Base-by-base conservation (phyloP, 768 basidiomycete species). In the Russula abietina region DNA sequence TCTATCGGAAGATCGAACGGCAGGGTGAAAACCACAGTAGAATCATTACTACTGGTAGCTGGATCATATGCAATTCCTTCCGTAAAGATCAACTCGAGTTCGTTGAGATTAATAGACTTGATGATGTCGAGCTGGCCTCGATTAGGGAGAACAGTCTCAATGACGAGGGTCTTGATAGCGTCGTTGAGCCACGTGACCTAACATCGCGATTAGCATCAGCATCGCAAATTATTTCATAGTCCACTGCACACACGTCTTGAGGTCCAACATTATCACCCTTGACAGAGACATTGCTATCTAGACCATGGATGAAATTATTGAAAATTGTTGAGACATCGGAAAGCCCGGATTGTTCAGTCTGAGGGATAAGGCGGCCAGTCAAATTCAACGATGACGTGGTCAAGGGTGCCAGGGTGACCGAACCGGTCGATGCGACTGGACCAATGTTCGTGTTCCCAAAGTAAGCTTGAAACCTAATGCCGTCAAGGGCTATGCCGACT, bases 111-210 rank as follows among this genome's bases (percentile, higher is more conserved):
- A 65, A 90, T 85, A 4, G 83, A 81, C 68, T 83, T 80, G 71
- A 90, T 89, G 67, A 90, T 75, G 24, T 82, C 71, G 60, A 84
- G 77, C 16, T 77, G 73, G 17, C 88, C 88, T 54, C 76, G 80
- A 67, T 86, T 85, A 4, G 86, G 88, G 38, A 90, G 76, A 28
- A 81, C 75, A 0, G 87, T 82, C 6, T 76, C 76, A 2, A 90
- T 77, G 56, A 78, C 74, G 17, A 90, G 80, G 32, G 77, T 76
- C 72, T 85, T 81, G 70, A 90, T 88, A 28, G 81, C 88, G 54
- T 84, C 80, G 67, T 88, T 87, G 26, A 90, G 74, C 88, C 88
- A 90, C 4, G 82, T 80, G 14, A 85, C 85, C 85, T 87, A 33
- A 24, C 64, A 26, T 68, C 62, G 26, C 28, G 48, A 54, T 43